These are phyloP conservation scores for Aspergillus saccharolyticus DNA, from an alignment of 495 filamentous ascomycete species.

Conservation along the genomic window DNA sequence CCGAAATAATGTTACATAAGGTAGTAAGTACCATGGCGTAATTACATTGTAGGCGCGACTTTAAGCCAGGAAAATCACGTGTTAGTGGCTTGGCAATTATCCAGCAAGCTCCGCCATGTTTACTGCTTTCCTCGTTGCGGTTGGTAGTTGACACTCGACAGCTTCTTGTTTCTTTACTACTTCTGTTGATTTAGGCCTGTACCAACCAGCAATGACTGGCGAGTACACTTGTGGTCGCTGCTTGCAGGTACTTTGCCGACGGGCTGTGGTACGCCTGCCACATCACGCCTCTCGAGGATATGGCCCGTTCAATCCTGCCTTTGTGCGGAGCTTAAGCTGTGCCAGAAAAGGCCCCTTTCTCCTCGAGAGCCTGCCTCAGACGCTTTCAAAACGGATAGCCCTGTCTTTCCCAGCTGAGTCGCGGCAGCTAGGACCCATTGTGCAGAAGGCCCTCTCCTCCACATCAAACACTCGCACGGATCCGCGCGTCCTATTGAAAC, in stretches of 20 bases:
- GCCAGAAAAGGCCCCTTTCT: constrained; percentile 22
- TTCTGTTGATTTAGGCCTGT: background rate
- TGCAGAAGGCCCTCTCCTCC: constrained; percentile 27
- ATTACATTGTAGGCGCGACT: too few relatives aligned
- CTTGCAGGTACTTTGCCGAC: constrained; percentile 33
- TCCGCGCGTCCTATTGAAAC: constrained; percentile 53
- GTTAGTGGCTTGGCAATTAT: background rate
- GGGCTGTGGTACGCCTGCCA: constrained; percentile 14
- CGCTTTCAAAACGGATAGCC: constrained; percentile 15
- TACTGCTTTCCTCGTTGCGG: background rate
- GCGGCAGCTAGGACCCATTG: constrained; percentile 5
- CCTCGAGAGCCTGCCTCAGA: constrained; percentile 8
- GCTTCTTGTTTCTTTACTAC: background rate
- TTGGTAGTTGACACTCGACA: background rate
- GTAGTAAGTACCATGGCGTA: too few relatives aligned
- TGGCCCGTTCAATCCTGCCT: constrained; percentile 19
- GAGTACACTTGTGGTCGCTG: constrained; percentile 43
- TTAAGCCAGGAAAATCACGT: background rate
- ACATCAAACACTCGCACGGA: constrained; percentile 21
- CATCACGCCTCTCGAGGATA: constrained; percentile 17
- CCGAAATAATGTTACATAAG: too few relatives aligned
- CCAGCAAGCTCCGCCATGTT: background rate
- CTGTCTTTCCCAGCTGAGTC: background rate
- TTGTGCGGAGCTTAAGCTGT: constrained; percentile 31
- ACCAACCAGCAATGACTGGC: constrained; percentile 31